These are phyloP conservation scores for Blastocystis sp. DNA, from an alignment of 352 stramenopile species.

Conservation along the genomic window DNA sequence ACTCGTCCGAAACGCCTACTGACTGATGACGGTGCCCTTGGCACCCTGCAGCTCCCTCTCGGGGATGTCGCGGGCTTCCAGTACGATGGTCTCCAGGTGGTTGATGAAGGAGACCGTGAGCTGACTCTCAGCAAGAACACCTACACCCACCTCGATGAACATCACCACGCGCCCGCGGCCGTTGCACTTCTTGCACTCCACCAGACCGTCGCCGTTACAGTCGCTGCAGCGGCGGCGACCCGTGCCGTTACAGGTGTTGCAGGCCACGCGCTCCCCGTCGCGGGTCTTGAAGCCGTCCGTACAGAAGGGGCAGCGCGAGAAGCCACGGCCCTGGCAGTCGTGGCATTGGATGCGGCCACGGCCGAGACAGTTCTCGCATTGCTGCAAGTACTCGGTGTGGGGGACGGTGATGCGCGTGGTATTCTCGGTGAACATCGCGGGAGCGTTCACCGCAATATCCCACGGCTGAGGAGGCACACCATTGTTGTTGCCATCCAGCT, in stretches of 20 bases:
- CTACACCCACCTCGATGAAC: background rate
- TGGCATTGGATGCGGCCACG: constrained; percentile 17
- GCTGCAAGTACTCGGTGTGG: constrained; percentile 43
- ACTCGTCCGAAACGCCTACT: background rate
- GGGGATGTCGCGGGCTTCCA: constrained; percentile 13
- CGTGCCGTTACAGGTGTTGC: background rate
- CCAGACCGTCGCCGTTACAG: constrained; percentile 7
- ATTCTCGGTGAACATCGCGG: constrained; percentile 19
- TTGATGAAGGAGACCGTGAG: constrained; percentile 47
- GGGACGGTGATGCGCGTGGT: background rate
- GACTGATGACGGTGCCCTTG: background rate
- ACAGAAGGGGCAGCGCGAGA: background rate
- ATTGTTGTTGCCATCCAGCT: constrained; percentile 46
- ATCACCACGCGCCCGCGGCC: background rate
- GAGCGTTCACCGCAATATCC: background rate
- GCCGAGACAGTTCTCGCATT: background rate
- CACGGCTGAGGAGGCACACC: constrained; percentile 23
- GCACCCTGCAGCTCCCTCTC: background rate
- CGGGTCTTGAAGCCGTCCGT: background rate
- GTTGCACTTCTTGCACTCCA: constrained; percentile 5
- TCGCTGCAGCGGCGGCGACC: background rate
- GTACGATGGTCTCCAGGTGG: background rate
- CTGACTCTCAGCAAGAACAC: background rate
- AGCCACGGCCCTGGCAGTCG: background rate
- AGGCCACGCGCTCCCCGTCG: background rate